A percentile compares a stretch with the other conserved stretches of the same genome.
Conservation (phyloP, 2,329 filamentous ascomycete species). For the Scedosporium boydii region DNA sequence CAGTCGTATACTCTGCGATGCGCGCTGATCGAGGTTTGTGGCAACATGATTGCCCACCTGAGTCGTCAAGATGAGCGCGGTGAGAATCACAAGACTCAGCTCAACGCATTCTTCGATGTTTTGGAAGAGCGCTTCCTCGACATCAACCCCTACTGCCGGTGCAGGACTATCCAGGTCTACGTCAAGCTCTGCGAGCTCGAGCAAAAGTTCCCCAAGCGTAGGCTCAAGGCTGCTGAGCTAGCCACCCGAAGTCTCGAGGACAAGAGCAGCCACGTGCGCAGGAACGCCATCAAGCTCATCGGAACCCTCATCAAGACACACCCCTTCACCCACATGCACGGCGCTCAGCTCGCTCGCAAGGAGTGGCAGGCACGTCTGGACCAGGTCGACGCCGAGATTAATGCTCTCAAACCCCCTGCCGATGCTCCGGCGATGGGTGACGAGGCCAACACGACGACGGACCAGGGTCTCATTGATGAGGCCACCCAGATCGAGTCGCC, state of each 20-base stretch:
- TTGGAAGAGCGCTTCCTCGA: conserved; percentile 94
- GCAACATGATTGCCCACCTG: conserved; percentile 84
- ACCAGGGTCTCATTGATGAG: conserved; percentile 74
- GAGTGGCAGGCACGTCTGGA: conserved; percentile 81
- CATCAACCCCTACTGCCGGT: conserved; percentile 92
- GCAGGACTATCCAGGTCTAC: conserved; percentile 86
- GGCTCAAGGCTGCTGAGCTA: conserved; percentile 79
- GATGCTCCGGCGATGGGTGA: conserved; percentile 64
- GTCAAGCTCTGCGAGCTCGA: conserved; percentile 88
- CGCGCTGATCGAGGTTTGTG: conserved; percentile 92
- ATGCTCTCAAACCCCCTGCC: conserved; percentile 69
- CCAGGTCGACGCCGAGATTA: conserved; percentile 72
- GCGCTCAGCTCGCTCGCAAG: conserved; percentile 71
- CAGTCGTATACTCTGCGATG: conserved; percentile 88
- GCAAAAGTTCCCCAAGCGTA: conserved; percentile 86
- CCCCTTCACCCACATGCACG: conserved; percentile 86
- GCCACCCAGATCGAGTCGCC: conserved; percentile 71
- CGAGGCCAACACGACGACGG: conserved; percentile 58
- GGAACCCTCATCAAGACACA: conserved; percentile 85
- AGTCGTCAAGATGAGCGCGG: conserved; percentile 85
- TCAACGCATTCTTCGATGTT: conserved; percentile 95
- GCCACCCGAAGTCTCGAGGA: conserved; percentile 87
- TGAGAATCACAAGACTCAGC: conserved; percentile 88
- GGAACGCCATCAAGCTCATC: conserved; percentile 90
- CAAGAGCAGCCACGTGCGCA: conserved; percentile 93